phyloP scores from a whole-genome alignment of 768 basidiomycete species.

The Termitomyces heimii region DNA sequence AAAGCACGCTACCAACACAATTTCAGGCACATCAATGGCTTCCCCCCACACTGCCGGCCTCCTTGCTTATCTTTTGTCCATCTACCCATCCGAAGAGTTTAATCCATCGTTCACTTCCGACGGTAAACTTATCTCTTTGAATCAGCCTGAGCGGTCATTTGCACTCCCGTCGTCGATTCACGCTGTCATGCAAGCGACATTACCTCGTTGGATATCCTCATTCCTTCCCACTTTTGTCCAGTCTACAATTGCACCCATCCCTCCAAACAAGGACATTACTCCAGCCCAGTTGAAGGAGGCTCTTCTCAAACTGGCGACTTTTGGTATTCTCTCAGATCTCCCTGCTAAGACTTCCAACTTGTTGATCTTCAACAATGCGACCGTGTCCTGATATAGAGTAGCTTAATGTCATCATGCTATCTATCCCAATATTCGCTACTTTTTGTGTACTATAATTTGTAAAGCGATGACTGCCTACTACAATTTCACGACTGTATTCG shows the following conservation, averaged over 20 bases:
- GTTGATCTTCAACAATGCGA: conserved; percentile 80
- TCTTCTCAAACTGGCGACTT: conserved; percentile 53
- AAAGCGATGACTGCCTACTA: neutral
- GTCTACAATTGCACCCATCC: conserved; percentile 34
- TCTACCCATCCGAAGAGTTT: conserved; percentile 69
- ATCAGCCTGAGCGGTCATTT: conserved; percentile 26
- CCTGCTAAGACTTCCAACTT: conserved; percentile 57
- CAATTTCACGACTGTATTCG: neutral
- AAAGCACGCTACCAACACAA: conserved; percentile 53
- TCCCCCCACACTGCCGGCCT: conserved; percentile 90
- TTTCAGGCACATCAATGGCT: conserved; percentile 94
- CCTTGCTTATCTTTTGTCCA: conserved; percentile 86
- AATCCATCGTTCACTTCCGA: conserved; percentile 40
- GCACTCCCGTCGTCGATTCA: conserved; percentile 41
- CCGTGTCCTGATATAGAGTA: conserved; percentile 18
- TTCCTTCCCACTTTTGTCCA: conserved; percentile 49
- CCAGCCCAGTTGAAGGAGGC: conserved; percentile 77
- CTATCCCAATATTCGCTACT: neutral
- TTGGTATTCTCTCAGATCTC: conserved; percentile 41
- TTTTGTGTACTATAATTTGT: conserved; percentile 4
- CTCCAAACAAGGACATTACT: conserved; percentile 37
- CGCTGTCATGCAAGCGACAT: conserved; percentile 43
- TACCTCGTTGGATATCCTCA: conserved; percentile 52
- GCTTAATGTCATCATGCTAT: conserved; percentile 5
- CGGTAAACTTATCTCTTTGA: conserved; percentile 27